Evolutionary conservation across 306 rosid genomes (phyloP).

Genomic region (Dalbergia cochinchinensis): DNA sequence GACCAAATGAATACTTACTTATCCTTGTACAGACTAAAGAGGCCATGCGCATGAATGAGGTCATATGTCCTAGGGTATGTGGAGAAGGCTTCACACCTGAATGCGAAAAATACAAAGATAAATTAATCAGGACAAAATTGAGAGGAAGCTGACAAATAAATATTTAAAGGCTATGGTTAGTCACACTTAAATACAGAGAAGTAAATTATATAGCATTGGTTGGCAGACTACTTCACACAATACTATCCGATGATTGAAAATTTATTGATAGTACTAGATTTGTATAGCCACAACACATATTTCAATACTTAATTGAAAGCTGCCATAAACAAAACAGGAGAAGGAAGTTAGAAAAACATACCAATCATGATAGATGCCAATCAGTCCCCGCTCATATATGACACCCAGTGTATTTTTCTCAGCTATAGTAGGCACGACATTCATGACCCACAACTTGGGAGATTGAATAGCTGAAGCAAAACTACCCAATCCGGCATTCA

Average conservation of each 20-base stretch:
- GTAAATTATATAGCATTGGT: not conserved
- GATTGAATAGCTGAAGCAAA: slow-evolving; percentile 76
- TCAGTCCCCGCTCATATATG: slow-evolving; percentile 78
- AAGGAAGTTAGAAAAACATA: slow-evolving; percentile 46
- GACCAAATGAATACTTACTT: slow-evolving; percentile 42
- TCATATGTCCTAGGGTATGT: slow-evolving; percentile 55
- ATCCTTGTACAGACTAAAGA: slow-evolving; percentile 51
- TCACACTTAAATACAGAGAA: not conserved
- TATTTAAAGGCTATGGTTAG: not conserved
- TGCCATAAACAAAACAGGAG: not conserved
- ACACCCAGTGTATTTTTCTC: slow-evolving; percentile 76
- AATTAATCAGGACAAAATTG: slow-evolving; percentile 25
- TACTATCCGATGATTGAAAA: slow-evolving; percentile 8
- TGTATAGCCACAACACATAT: not conserved
- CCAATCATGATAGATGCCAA: slow-evolving; percentile 92
- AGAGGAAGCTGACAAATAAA: not conserved
- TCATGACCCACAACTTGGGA: slow-evolving; percentile 88
- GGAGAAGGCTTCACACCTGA: slow-evolving; percentile 55
- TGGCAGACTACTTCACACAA: slow-evolving; percentile 10
- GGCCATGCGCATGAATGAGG: slow-evolving; percentile 52
- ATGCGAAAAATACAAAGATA: not conserved
- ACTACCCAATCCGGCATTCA: slow-evolving; percentile 84
- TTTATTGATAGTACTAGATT: not conserved
- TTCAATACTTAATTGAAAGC: slow-evolving; percentile 7
- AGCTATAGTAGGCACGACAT: slow-evolving; percentile 83